Conservation (phyloP, 371 early-diverging fungal species). For the Capillidium rhysosporum region DNA sequence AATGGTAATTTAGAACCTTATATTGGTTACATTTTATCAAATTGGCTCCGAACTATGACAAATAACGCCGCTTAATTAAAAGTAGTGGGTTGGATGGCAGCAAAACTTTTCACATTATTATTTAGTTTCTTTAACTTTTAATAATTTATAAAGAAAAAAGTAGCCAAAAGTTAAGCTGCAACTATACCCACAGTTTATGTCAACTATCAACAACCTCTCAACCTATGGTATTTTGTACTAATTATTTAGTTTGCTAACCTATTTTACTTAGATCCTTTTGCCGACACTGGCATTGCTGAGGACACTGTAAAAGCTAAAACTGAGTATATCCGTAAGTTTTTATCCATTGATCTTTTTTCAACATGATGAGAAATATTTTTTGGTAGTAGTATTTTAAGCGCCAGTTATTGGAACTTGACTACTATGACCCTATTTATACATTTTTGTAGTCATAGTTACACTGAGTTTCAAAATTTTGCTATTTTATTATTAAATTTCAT, state of each 20-base stretch:
- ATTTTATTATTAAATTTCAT: background rate
- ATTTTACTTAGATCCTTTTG: slow-evolving; percentile 2
- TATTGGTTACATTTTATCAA: too few relatives aligned
- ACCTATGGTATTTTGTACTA: background rate
- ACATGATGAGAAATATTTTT: background rate
- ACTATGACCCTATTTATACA: background rate
- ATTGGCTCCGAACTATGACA: too few relatives aligned
- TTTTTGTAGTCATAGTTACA: slow-evolving; percentile 7
- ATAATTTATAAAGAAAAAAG: too few relatives aligned
- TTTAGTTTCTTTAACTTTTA: too few relatives aligned
- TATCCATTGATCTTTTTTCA: background rate
- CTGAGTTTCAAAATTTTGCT: background rate
- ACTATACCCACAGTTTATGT: background rate
- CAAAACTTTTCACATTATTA: too few relatives aligned
- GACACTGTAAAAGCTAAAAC: background rate
- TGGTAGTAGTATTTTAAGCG: background rate
- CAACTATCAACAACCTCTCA: slow-evolving; percentile 1
- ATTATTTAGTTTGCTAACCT: background rate
- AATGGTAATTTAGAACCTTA: too few relatives aligned
- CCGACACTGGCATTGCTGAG: background rate
- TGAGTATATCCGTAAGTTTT: slow-evolving; percentile 2
- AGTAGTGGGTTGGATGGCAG: too few relatives aligned
- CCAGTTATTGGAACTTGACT: background rate
- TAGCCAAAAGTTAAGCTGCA: too few relatives aligned
- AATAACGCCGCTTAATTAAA: too few relatives aligned